phyloP scores from a whole-genome alignment of 2,329 filamentous ascomycete species.

The Rugonectria rugulosa region DNA sequence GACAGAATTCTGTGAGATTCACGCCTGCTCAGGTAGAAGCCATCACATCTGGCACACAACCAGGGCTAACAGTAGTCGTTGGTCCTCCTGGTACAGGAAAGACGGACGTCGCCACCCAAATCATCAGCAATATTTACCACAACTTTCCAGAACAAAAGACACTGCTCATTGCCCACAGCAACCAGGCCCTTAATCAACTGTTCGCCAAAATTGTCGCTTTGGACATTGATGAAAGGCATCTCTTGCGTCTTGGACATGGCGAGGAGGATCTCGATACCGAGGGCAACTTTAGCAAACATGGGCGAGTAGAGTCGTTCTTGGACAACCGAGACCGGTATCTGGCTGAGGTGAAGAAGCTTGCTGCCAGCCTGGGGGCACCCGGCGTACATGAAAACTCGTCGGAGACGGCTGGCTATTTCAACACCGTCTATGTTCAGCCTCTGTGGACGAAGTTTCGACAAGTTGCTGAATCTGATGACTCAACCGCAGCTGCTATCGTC shows the following conservation, averaged over 20 bases:
- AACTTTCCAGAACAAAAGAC: conserved; percentile 95
- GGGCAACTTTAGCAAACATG: conserved; percentile 90
- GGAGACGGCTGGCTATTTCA: conserved; percentile 97
- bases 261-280: conserved; percentile 93
- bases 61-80: conserved; percentile 91
- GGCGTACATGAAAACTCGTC: conserved; percentile 96
- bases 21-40: conserved; percentile 92
- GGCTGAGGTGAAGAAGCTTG: conserved; percentile 84
- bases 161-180: conserved; percentile 92
- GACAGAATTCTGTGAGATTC: conserved; percentile 84
- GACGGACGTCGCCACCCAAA: conserved; percentile 98
- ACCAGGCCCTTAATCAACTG: conserved; percentile 95
- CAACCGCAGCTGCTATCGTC: conserved; percentile 68
- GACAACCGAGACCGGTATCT: conserved; percentile 84
- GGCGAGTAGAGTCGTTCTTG: conserved; percentile 92
- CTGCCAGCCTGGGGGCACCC: conserved; percentile 82
- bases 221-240: conserved; percentile 93
- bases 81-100: conserved; percentile 97
- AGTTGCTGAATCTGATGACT: conserved; percentile 61
- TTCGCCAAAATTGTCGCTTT: conserved; percentile 98
- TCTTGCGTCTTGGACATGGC: conserved; percentile 90
- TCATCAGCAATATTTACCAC: conserved; percentile 99
- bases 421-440: conserved; percentile 87
- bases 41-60: conserved; percentile 91
- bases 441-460: conserved; percentile 85